Percentiles rank a stretch among this genome's conserved stretches.
Evolutionary conservation across 192 early-diverging fungal genomes (phyloP).

Genomic region (Pilaira anomala): DNA sequence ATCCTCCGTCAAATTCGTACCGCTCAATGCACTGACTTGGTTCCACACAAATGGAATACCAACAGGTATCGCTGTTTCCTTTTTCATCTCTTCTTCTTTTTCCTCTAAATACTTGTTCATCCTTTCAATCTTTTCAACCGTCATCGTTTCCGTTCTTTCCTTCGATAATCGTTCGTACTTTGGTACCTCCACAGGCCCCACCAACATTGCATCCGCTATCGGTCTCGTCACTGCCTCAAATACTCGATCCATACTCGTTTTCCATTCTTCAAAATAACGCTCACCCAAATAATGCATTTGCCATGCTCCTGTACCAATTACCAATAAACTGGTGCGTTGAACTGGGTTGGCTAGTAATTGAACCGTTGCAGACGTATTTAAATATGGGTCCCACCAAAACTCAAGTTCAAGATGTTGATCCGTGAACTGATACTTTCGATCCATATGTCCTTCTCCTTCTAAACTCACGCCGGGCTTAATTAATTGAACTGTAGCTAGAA

Average conservation of each 20-base stretch:
- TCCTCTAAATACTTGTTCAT: conserved; percentile 57
- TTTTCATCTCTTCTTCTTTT: not conserved
- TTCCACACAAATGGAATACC: conserved; percentile 53
- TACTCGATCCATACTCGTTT: conserved; percentile 39
- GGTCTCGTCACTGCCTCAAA: conserved; percentile 21
- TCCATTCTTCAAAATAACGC: conserved; percentile 46
- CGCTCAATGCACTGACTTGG: conserved; percentile 10
- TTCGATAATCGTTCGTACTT: conserved; percentile 39
- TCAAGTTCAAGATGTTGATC: conserved; percentile 39
- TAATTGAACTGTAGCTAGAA: conserved; percentile 48
- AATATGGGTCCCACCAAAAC: conserved; percentile 77
- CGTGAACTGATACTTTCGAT: conserved; percentile 38
- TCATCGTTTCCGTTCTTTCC: conserved; percentile 46
- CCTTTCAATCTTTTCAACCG: conserved; percentile 37
- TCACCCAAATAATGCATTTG: conserved; percentile 54
- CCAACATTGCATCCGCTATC: conserved; percentile 35
- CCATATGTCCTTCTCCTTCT: conserved; percentile 35
- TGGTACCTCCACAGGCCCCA: conserved; percentile 41
- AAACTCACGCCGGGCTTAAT: conserved; percentile 37
- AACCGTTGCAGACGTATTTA: conserved; percentile 47
- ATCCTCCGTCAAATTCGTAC: conserved; percentile 49
- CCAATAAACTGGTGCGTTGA: conserved; percentile 34
- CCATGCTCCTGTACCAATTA: conserved; percentile 63
- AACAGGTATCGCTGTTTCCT: conserved; percentile 24
- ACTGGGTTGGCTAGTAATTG: conserved; percentile 3